phyloP scores from a whole-genome alignment of 2,329 filamentous ascomycete species.

The Diaporthe capsici region DNA sequence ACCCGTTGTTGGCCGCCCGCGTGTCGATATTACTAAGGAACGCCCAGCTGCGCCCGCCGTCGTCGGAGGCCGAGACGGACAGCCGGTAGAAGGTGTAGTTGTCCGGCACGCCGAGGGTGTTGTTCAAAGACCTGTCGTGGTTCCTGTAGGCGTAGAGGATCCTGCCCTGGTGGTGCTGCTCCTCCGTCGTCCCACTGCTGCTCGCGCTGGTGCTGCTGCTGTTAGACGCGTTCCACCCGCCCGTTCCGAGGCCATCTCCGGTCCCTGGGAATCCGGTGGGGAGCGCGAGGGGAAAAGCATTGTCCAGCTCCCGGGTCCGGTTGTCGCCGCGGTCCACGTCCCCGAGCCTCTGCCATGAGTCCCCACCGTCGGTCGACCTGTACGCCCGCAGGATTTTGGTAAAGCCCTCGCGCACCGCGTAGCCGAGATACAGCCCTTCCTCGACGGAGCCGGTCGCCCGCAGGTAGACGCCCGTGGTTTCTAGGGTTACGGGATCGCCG shows the following conservation, averaged over 20 bases:
- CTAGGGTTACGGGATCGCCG: slow-evolving; percentile 47
- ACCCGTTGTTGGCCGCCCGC: slow-evolving; percentile 41
- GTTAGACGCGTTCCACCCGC: neutral
- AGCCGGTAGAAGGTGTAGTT: slow-evolving; percentile 56
- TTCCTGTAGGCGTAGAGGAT: slow-evolving; percentile 50
- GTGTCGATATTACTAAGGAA: slow-evolving; percentile 51
- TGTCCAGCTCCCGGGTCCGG: slow-evolving; percentile 50
- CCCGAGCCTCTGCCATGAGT: slow-evolving; percentile 46
- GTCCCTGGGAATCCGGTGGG: slow-evolving; percentile 16
- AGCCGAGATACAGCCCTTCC: slow-evolving; percentile 50
- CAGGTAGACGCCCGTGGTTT: slow-evolving; percentile 48
- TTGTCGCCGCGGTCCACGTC: slow-evolving; percentile 42
- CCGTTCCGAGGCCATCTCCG: too few relatives aligned
- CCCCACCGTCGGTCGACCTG: slow-evolving; percentile 48
- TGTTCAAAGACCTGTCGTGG: slow-evolving; percentile 47
- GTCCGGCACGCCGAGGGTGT: slow-evolving; percentile 25
- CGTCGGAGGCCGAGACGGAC: slow-evolving; percentile 57
- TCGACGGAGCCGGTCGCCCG: slow-evolving; percentile 47
- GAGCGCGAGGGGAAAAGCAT: slow-evolving; percentile 48
- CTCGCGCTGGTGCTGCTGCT: neutral
- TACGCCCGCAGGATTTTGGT: slow-evolving; percentile 47
- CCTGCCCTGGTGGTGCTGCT: neutral
- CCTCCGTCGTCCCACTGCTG: rapidly evolving
- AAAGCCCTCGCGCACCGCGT: slow-evolving; percentile 45
- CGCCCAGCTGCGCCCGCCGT: slow-evolving; percentile 55